Base-by-base conservation (phyloP, 441 rosid genomes). In the Corymbia citriodora region DNA sequence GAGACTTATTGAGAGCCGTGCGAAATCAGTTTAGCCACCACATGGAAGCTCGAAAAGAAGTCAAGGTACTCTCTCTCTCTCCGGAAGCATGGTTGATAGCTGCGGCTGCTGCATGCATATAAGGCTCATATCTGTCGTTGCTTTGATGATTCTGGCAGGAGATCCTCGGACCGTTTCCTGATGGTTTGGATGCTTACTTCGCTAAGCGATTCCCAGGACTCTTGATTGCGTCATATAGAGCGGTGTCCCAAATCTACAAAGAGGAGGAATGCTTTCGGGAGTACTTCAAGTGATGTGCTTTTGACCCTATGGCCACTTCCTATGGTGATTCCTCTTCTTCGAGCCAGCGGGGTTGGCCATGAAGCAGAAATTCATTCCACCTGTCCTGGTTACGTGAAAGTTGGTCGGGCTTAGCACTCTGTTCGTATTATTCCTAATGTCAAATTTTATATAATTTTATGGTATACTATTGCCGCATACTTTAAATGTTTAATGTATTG, bases 1-100 rank as follows among this genome's bases (percentile, higher is more conserved):
- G 97, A 25, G 98, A 97, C 89, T 92, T 97, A 92, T 91, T 98
- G 93, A 94, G 99, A 72, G 98, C 96, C 81, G 95, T 97, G 89
- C 92, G 98, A 72, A 97, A 97, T 94, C 95, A 95, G 93, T 91
- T 94, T 91, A 95, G 95, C 93, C 99, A 97, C 91, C 95, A 95
- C 89, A 91, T 98, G 88, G 99, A 98, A 92, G 97, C 97, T 91
- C 95, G 99, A 61, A 89, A 91, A 90, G 95, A 93, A 89, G 92
- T 96, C 79, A 96, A 97, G 99, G 99, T 97, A 91, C 55, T 82
- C 85, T 5, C 65, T 10, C 31, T 27, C 3, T 59, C 25, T 57
- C 2, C 10, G 55, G 6, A 50, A 3, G 5, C 25, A 48, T 61
- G 19, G 12, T 72, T 72, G 19, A 21, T 65, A 9, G 29, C 31